Evolutionary conservation across 2,329 filamentous ascomycete species (phyloP).

Genomic region (Colletotrichum tropicicola): DNA sequence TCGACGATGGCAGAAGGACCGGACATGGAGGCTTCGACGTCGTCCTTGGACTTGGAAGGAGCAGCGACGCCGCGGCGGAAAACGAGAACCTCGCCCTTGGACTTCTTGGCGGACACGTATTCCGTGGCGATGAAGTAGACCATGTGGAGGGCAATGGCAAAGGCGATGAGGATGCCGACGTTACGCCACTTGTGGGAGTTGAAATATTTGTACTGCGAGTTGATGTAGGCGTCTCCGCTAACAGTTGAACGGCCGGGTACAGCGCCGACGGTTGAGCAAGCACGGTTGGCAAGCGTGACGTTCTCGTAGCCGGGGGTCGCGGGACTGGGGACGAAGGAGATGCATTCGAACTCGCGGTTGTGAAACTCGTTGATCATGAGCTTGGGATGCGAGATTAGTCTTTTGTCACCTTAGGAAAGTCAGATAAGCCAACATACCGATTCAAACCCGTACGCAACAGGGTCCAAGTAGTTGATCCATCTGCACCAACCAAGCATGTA

Average conservation of each 20-base stretch:
- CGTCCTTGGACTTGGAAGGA: slow-evolving; percentile 18
- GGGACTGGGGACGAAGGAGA: slow-evolving; percentile 32
- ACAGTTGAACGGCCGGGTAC: slow-evolving; percentile 51
- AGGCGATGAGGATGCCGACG: slow-evolving; percentile 63
- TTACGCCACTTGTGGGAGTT: slow-evolving; percentile 61
- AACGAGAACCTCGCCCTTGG: slow-evolving; percentile 69
- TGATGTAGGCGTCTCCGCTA: slow-evolving; percentile 54
- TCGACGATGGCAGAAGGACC: slow-evolving; percentile 24
- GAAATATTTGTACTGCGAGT: slow-evolving; percentile 53
- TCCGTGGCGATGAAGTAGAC: slow-evolving; percentile 61
- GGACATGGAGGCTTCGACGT: slow-evolving; percentile 24
- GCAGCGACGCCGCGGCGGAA: slow-evolving; percentile 57
- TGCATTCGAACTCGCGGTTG: slow-evolving; percentile 53
- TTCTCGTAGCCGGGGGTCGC: slow-evolving; percentile 31
- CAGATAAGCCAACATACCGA: slow-evolving; percentile 50
- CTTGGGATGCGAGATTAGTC: not conserved
- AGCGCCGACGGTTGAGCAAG: slow-evolving; percentile 56
- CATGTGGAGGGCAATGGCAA: slow-evolving; percentile 56
- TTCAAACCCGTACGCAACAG: slow-evolving; percentile 69
- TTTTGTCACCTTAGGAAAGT: not conserved
- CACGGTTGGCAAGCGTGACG: slow-evolving; percentile 35
- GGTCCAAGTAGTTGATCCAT: slow-evolving; percentile 68
- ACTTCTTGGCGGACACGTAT: slow-evolving; percentile 55
- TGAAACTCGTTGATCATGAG: slow-evolving; percentile 69
- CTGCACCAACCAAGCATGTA: slow-evolving; percentile 52